phyloP scores from a whole-genome alignment of 2,329 filamentous ascomycete species.

The Camillea tinctor region DNA sequence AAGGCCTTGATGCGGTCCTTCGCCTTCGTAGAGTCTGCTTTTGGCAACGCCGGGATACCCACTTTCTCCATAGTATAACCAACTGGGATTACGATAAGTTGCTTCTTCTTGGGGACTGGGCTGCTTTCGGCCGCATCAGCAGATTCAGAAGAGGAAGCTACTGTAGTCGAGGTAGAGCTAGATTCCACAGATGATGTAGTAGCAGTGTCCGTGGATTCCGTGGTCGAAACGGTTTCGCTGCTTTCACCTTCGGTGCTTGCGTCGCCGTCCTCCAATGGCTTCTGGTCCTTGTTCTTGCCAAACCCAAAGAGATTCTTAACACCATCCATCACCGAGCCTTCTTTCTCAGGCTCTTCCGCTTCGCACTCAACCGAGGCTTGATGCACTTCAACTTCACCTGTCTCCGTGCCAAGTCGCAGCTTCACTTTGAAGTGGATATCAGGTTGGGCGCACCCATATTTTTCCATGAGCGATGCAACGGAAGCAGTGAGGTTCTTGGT shows the following conservation, averaged over 20 bases:
- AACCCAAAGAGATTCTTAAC: slow-evolving; percentile 97
- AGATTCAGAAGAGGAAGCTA: slow-evolving; percentile 41
- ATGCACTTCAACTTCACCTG: slow-evolving; percentile 77
- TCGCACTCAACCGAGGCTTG: slow-evolving; percentile 83
- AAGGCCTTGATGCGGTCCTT: slow-evolving; percentile 80
- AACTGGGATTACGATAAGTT: slow-evolving; percentile 55
- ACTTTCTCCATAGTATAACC: slow-evolving; percentile 48
- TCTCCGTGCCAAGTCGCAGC: slow-evolving; percentile 67
- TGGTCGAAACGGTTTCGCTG: slow-evolving; percentile 37
- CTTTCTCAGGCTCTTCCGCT: slow-evolving; percentile 69
- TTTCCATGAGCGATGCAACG: slow-evolving; percentile 73
- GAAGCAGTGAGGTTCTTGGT: slow-evolving; percentile 86
- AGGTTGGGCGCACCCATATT: slow-evolving; percentile 71
- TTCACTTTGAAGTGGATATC: slow-evolving; percentile 80
- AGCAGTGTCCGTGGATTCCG: slow-evolving; percentile 43
- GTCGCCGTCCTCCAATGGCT: slow-evolving; percentile 64
- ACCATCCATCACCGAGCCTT: slow-evolving; percentile 76
- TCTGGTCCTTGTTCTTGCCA: slow-evolving; percentile 84
- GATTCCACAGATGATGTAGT: slow-evolving; percentile 42
- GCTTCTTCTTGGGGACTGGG: slow-evolving; percentile 57
- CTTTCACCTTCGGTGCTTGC: slow-evolving; percentile 48
- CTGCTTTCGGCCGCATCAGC: slow-evolving; percentile 51
- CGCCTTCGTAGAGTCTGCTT: slow-evolving; percentile 48
- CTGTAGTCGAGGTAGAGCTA: slow-evolving; percentile 33
- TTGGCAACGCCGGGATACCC: slow-evolving; percentile 49